phyloP scores from a whole-genome alignment of 164 flowering plant species.

The Dillenia turbinata region DNA sequence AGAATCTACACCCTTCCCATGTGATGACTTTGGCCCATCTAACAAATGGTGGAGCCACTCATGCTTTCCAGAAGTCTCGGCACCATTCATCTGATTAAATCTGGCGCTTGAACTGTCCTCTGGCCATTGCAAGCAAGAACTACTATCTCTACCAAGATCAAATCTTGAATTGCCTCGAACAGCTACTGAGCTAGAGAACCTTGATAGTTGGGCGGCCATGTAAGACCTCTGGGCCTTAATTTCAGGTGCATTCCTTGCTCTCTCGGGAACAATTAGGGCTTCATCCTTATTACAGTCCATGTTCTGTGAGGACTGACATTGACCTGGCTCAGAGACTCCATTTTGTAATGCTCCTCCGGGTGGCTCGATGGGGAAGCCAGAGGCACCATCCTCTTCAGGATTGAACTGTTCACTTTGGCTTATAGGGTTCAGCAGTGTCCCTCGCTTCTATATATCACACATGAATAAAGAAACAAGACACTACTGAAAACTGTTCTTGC shows the following conservation, averaged over 20 bases:
- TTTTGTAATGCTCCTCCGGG: slow-evolving; percentile 27
- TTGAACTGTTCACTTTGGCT: slow-evolving; percentile 47
- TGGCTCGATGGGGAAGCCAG: slow-evolving; percentile 53
- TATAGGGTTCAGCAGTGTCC: slow-evolving; percentile 43
- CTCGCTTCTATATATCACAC: slow-evolving; percentile 42
- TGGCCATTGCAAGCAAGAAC: slow-evolving; percentile 34
- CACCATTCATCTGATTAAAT: slow-evolving; percentile 32
- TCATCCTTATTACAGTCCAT: slow-evolving; percentile 18
- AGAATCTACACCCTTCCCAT: slow-evolving; percentile 35
- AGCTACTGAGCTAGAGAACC: slow-evolving; percentile 50
- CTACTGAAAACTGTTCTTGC: too few relatives aligned
- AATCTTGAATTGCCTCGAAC: slow-evolving; percentile 36
- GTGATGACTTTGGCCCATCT: slow-evolving; percentile 36
- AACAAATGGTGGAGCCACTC: slow-evolving; percentile 46
- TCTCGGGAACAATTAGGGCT: slow-evolving; percentile 17
- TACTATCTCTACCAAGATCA: slow-evolving; percentile 28
- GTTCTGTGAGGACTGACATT: slow-evolving; percentile 19
- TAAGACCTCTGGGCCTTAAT: slow-evolving; percentile 39
- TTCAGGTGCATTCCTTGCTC: slow-evolving; percentile 24
- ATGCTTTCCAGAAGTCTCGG: slow-evolving; percentile 33
- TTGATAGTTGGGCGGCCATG: slow-evolving; percentile 29
- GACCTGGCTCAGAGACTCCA: slow-evolving; percentile 29
- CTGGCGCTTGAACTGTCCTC: slow-evolving; percentile 24
- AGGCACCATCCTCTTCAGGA: slow-evolving; percentile 46
- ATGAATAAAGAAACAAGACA: background rate